Percentiles rank a stretch among this genome's conserved stretches.
phyloP scores from a whole-genome alignment of 176 grass and related monocot genomes.

The Microstegium vimineum region DNA sequence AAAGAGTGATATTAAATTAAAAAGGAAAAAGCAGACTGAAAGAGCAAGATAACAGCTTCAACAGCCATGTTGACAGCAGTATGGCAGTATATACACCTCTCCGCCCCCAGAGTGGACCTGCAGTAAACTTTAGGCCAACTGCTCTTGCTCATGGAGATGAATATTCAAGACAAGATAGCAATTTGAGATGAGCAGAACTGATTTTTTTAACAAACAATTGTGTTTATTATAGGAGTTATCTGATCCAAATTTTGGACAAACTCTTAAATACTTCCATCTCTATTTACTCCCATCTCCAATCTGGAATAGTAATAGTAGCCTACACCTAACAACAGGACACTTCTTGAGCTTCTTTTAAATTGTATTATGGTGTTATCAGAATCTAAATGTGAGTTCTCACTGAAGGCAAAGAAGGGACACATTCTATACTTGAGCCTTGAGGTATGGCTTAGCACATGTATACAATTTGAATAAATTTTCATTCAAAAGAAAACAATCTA shows the following conservation, averaged over 20 bases:
- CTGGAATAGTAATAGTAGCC: background rate
- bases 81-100: background rate
- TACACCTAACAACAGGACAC: background rate
- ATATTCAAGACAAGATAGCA: background rate
- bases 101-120: background rate
- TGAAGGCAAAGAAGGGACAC: background rate
- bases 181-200: background rate
- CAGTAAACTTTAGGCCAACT: background rate
- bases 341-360: background rate
- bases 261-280: background rate
- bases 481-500: conserved; percentile 2
- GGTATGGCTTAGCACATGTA: background rate
- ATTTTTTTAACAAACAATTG: background rate
- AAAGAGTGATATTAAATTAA: background rate
- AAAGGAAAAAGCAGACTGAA: background rate
- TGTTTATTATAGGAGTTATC: background rate
- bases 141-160: background rate
- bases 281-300: background rate
- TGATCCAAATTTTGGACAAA: background rate
- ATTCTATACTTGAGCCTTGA: background rate
- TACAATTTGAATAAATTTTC: background rate
- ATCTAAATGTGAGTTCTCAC: background rate
- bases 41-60: background rate
- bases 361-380: background rate
- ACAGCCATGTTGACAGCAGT: background rate